Base-by-base conservation (phyloP, 1,284 basidiomycete species). In the Golubevia sp. region DNA sequence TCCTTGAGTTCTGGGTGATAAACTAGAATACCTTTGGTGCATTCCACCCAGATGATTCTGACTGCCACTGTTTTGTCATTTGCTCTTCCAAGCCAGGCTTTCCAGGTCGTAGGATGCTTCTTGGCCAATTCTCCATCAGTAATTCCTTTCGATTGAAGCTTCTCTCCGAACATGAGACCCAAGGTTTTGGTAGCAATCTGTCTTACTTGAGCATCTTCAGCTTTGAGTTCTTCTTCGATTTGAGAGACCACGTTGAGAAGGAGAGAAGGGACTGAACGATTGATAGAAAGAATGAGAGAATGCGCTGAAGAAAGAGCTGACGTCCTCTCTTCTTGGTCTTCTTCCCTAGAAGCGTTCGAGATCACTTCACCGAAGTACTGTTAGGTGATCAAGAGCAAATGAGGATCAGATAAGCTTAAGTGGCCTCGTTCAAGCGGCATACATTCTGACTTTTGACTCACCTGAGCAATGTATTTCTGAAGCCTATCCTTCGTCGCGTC, bases 161-260 rank as follows among this genome's bases (percentile, higher is more conserved):
- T 67, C 51, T 77, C 70, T 0, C 90, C 90, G 79, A 93, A 95
- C 91, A 99, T 96, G 66, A 91, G 89, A 0, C 94, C 96, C 0
- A 99, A 87, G 0, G 90, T 91, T 68, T 91, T 88, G 0, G 93
- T 94, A 2, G 92, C 92, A 64, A 94, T 88, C 3, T 89, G 81
- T 20, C 96, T 89, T 0, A 96, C 85, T 50, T 88, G 87, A 0
- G 89, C 84, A 51, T 93, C 89, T 65, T 93, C 91, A 0, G 91
- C 90, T 18, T 89, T 88, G 3, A 98, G 87, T 79, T 97, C 94
- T 74, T 94, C 92, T 83, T 97, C 95, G 13, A 99, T 88, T 64
- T 94, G 91, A 0, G 96, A 96, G 15, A 99, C 90, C 54, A 97
- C 93, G 79, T 91, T 94, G 74, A 92, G 89, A 0, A 99, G 86